These are phyloP conservation scores for Chenopodium quinoa DNA, from an alignment of 148 eudicot species.

Conservation along the genomic window DNA sequence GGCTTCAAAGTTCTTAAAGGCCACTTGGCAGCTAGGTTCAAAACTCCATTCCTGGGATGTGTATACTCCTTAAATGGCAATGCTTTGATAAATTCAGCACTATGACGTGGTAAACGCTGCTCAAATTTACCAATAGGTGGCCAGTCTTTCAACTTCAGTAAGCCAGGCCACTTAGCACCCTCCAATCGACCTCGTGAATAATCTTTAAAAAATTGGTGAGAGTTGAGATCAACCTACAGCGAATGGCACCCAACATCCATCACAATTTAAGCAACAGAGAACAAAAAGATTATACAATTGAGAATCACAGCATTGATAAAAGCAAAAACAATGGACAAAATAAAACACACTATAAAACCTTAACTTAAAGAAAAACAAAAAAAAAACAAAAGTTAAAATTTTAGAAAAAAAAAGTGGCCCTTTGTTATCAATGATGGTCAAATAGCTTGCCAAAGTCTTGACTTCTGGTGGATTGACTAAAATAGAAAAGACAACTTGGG, in stretches of 20 bases:
- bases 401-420: not conserved
- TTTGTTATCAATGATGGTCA: not conserved
- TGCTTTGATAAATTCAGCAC: conserved; percentile 55
- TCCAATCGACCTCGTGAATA: conserved; percentile 39
- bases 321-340: not conserved
- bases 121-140: conserved; percentile 63
- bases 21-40: conserved; percentile 60
- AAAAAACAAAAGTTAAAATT: not conserved
- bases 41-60: conserved; percentile 53
- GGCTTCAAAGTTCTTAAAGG: conserved; percentile 46
- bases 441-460: not conserved
- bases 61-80: conserved; percentile 76
- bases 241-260: not conserved
- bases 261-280: not conserved
- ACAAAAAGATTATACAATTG: not conserved
- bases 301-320: not conserved
- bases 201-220: conserved; percentile 51
- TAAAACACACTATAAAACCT: no score
- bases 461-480: not conserved
- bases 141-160: conserved; percentile 75
- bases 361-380: no score
- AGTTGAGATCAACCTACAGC: conserved; percentile 51
- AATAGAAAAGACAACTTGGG: not conserved
- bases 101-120: conserved; percentile 66
- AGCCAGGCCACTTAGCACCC: conserved; percentile 38